Conservation (phyloP, 116 monocot genomes). For the Phalaenopsis hybrid region DNA sequence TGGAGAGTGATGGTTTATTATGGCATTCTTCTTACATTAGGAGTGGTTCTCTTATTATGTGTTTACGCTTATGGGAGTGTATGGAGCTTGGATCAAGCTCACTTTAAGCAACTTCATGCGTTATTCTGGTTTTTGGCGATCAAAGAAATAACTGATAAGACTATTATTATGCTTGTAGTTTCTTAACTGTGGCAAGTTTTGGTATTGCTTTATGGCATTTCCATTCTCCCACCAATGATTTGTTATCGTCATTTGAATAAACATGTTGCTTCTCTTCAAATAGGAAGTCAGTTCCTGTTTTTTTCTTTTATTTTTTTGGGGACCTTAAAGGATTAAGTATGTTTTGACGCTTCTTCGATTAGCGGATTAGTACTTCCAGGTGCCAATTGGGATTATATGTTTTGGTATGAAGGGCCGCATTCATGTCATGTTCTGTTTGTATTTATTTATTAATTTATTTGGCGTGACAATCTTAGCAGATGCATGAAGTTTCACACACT, state of each 20-base stretch:
- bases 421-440: neutral
- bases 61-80: neutral
- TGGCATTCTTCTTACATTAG: slow-evolving; percentile 1
- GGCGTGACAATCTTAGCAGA: neutral
- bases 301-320: too few species aligned
- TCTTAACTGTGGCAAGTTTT: neutral
- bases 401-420: neutral
- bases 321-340: too few species aligned
- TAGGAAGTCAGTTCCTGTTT: too few species aligned
- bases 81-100: neutral
- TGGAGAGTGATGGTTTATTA: neutral
- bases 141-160: neutral
- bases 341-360: neutral
- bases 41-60: neutral
- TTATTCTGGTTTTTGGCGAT: slow-evolving; percentile 1
- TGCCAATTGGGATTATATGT: neutral
- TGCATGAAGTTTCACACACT: neutral
- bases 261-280: too few species aligned
- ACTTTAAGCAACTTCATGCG: neutral
- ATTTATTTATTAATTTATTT: neutral
- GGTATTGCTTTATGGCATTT: neutral
- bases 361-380: neutral
- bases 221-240: neutral
- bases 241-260: neutral
- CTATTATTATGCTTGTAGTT: slow-evolving; percentile 1